These are phyloP conservation scores for Aspergillus glaucus DNA, from an alignment of 2,329 filamentous ascomycete species.

Conservation along the genomic window DNA sequence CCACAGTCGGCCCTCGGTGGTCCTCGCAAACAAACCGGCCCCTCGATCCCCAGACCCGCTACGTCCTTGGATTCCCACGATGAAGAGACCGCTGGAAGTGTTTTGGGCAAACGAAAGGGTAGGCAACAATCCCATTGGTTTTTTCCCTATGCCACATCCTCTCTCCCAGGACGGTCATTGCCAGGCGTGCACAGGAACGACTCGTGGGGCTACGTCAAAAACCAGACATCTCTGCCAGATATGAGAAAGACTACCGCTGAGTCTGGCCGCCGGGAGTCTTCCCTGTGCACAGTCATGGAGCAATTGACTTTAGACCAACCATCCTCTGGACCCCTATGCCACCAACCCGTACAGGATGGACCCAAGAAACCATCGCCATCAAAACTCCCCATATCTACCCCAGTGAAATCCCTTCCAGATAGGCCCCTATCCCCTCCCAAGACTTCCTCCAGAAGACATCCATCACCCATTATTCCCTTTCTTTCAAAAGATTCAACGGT, in stretches of 20 bases:
- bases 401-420: conserved; percentile 30
- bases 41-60: conserved; percentile 35
- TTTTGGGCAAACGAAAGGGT: conserved; percentile 48
- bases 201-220: background rate
- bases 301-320: conserved; percentile 4
- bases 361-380: conserved; percentile 9
- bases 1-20: conserved; percentile 50
- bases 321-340: conserved; percentile 7
- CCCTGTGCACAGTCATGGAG: conserved; percentile 5
- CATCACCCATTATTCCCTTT: conserved; percentile 43
- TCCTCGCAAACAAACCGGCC: conserved; percentile 42
- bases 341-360: conserved; percentile 6
- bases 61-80: conserved; percentile 39
- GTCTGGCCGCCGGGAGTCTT: conserved; percentile 2
- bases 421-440: conserved; percentile 15
- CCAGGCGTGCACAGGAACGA: conserved; percentile 2
- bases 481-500: conserved; percentile 69
- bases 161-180: conserved; percentile 8
- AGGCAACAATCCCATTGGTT: conserved; percentile 36
- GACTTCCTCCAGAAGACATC: conserved; percentile 33
- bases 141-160: conserved; percentile 17
- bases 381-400: conserved; percentile 25
- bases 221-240: background rate
- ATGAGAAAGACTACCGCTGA: background rate
- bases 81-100: conserved; percentile 31